phyloP scores from a whole-genome alignment of 2,329 filamentous ascomycete genomes.

The Elsinoe perseae region DNA sequence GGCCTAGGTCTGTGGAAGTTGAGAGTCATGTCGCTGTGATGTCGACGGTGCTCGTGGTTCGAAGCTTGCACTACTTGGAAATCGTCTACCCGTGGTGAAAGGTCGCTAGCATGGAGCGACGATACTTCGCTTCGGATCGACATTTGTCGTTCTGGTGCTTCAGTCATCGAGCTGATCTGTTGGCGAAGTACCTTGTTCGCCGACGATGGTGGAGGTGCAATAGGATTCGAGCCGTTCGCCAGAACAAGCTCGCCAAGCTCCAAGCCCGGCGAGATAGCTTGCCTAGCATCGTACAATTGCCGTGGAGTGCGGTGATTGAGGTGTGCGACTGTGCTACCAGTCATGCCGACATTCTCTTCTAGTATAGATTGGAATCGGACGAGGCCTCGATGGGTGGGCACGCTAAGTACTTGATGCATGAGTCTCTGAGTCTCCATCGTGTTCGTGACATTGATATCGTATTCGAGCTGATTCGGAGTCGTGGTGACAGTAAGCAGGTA shows the following conservation, averaged over 20 bases:
- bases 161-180: constrained; percentile 14
- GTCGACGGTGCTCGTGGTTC: neutral
- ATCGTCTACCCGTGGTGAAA: neutral
- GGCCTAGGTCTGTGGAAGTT: constrained; percentile 14
- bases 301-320: constrained; percentile 23
- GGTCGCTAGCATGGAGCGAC: neutral
- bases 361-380: constrained; percentile 62
- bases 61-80: neutral
- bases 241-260: constrained; percentile 4
- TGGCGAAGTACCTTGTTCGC: constrained; percentile 11
- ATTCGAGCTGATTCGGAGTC: constrained; percentile 59
- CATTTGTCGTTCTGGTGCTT: neutral
- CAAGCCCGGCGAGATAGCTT: neutral
- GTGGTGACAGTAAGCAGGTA: constrained; percentile 71
- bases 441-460: constrained; percentile 73
- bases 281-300: constrained; percentile 22
- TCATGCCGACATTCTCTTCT: constrained; percentile 65
- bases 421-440: constrained; percentile 68
- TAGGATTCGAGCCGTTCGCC: constrained; percentile 2
- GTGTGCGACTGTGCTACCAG: constrained; percentile 56
- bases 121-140: constrained; percentile 8
- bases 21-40: constrained; percentile 9
- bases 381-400: constrained; percentile 59
- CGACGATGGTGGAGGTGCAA: neutral
- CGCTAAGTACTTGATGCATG: constrained; percentile 62